Base-by-base conservation (phyloP, 345 rosid genomes). In the Luvunga scandens region DNA sequence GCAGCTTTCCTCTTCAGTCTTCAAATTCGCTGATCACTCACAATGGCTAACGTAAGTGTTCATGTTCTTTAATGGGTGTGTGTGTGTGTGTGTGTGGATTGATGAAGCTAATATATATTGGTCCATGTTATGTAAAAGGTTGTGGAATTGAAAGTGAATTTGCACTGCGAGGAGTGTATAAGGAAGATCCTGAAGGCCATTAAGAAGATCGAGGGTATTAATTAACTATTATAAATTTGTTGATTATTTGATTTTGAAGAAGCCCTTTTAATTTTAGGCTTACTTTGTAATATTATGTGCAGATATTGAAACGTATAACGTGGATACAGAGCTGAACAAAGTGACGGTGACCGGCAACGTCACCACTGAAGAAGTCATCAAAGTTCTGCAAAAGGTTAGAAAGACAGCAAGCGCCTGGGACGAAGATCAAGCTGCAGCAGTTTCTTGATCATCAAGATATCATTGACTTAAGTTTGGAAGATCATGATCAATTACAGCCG, bases 131-230 rank as follows among this genome's bases (percentile, higher is more conserved):
- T 55, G 42, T 12, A 45, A 25, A 30, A 95, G 98, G 85, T 90
- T 75, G 98, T 95, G 81, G 97, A 93, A 75, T 57, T 95, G 78
- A 91, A 88, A 81, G 97, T 95, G 78, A 89, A 88, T 53, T 82
- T 92, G 81, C 97, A 92, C 50, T 94, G 98, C 34, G 91, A 91
- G 0, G 92, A 91, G 73, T 90, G 97, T 71, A 91, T 91, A 82
- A 91, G 84, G 86, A 93, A 93, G 76, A 91, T 95, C 87, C 80
- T 95, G 36, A 91, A 95, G 79, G 94, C 95, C 38, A 91, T 95
- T 80, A 93, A 95, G 90, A 93, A 93, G 79, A 88, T 93, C 69
- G 89, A 88, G 73, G 96, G 97, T 92, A 87, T 65, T 7, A 14
- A 12, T 31, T 31, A 28, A 14, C 28, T 62, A 8, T 63, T 1